phyloP scores from a whole-genome alignment of 108 stramenopile species.

The Aurantiochytrium sp. region DNA sequence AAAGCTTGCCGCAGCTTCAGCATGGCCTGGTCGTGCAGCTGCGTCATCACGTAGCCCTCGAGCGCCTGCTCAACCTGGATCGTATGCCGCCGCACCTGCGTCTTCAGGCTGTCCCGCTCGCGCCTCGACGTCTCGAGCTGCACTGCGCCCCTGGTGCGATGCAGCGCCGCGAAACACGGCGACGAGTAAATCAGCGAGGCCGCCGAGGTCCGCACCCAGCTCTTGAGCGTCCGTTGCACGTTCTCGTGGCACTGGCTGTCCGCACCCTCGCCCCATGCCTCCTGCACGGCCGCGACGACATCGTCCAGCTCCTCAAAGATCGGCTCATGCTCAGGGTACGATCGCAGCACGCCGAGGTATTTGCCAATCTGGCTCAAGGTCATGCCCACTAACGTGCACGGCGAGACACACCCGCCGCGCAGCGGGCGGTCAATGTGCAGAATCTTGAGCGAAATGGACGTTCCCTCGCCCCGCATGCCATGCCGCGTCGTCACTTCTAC shows the following conservation, averaged over 20 bases:
- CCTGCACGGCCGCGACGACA: neutral
- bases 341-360: neutral
- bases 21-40: neutral
- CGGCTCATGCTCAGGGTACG: neutral
- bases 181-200: neutral
- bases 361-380: neutral
- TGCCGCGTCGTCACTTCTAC: neutral
- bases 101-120: neutral
- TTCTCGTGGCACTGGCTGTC: neutral
- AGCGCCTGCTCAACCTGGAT: neutral
- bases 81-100: neutral
- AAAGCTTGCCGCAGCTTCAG: neutral
- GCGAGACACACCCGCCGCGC: neutral
- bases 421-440: constrained; percentile 7
- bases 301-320: constrained; percentile 3
- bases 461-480: neutral
- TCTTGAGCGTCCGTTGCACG: neutral
- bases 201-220: neutral
- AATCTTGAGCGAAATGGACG: neutral
- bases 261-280: neutral
- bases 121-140: neutral
- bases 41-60: neutral
- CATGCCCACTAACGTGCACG: neutral
- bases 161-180: neutral
- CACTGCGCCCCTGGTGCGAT: neutral